A percentile compares a stretch with the other conserved stretches of the same genome.
Conservation (phyloP, 371 early-diverging fungal genomes). For the Choanephora cucurbitarum region DNA sequence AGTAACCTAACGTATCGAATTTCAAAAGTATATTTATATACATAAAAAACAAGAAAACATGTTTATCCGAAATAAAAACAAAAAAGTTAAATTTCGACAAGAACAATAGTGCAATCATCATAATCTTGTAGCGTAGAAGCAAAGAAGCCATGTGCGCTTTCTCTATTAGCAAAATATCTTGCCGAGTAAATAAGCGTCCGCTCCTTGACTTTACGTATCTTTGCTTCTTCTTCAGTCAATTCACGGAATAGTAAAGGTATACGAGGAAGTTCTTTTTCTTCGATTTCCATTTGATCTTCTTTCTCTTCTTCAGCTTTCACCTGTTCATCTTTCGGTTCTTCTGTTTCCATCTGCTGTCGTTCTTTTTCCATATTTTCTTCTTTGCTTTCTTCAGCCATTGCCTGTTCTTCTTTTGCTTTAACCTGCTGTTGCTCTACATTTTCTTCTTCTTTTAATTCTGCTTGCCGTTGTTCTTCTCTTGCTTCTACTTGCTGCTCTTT, state of each 20-base stretch:
- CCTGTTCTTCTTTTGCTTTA: no score
- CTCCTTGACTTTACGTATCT: conserved; percentile 39
- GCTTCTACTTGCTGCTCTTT: no score
- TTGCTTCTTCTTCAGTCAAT: conserved; percentile 33
- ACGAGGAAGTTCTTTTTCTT: conserved; percentile 17
- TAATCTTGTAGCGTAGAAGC: conserved; percentile 55
- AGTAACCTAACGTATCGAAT: no score
- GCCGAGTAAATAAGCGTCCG: conserved; percentile 43
- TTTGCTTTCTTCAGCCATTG: not conserved
- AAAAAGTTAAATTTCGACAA: conserved; percentile 52
- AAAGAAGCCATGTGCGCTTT: conserved; percentile 50
- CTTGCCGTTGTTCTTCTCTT: no score
- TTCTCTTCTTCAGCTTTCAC: not conserved
- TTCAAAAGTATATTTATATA: no score
- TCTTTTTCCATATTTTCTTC: not conserved
- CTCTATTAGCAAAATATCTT: conserved; percentile 52
- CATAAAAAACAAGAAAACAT: no score
- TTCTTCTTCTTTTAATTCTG: no score
- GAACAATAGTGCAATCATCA: conserved; percentile 56
- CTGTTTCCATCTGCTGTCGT: no score
- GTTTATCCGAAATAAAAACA: no score
- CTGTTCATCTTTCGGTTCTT: not conserved
- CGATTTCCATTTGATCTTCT: conserved; percentile 7
- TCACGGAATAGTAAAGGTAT: conserved; percentile 38
- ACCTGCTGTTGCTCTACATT: no score